Evolutionary conservation across 805 yeast genomes (phyloP), one percentile per base, ranked within the genome.

Genomic region (Metschnikowia koreensis): DNA sequence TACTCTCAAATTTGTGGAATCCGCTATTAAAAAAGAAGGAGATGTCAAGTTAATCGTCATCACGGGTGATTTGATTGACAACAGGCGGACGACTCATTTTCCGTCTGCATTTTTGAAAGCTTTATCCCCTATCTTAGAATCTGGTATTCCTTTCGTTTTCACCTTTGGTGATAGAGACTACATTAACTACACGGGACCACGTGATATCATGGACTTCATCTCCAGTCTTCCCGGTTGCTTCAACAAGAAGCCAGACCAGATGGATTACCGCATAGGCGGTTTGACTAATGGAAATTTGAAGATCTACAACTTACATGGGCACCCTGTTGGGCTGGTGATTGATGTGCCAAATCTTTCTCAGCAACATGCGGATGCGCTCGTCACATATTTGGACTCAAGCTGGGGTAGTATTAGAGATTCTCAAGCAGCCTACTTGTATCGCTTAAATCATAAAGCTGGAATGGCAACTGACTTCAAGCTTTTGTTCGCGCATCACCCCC

Each of bases 51-150:
- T 59, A n/a, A 63, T 74, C 10, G 64, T 74, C n/a, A 64, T 74
- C 48, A 70, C 73, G 10, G 79, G 79, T 2, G 79, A 74, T 54
- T 56, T 72, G 50, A 60, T 73, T 43, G 76, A 74, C 50, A 51
- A 62, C 38, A 41, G 50, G 39, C 58, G 69, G 8, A 55, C 60
- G 7, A 41, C 52, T 7, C 71, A 69, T 47, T 65, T 60, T 51
- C 69, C 64, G 49, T 66, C 69, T 16, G 68, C 61, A 16, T 46
- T 68, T 11, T 57, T 68, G 46, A 73, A 68, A 56, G 65, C 66
- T 3, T 62, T 66, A 31, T 65, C 65, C 16, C 75, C 76, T 7
- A 66, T 74, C 17, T 57, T 74, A 16, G 50, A 57, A n/a, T 55
- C 58, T 6, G 61, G 60, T 15, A 57, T 68, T 26, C 72, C 70